These are phyloP conservation scores for Syncephalis fuscata DNA, from an alignment of 371 early-diverging fungal species.

Conservation along the genomic window DNA sequence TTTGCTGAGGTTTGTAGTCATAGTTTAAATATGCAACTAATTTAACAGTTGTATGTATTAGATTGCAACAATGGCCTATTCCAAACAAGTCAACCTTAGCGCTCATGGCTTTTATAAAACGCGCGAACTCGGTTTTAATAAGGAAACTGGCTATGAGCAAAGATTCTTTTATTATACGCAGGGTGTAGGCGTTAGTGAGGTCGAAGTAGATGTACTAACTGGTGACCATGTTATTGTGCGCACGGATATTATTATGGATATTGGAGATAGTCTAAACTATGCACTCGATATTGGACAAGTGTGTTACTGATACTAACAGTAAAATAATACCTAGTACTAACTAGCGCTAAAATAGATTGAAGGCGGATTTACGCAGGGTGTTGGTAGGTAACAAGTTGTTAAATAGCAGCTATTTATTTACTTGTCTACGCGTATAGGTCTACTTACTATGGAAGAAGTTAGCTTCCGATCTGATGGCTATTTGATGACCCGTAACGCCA, in stretches of 20 bases:
- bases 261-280: slow-evolving; percentile 54
- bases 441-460: slow-evolving; percentile 47
- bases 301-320: neutral
- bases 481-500: slow-evolving; percentile 52
- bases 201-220: slow-evolving; percentile 60
- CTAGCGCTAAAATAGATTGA: slow-evolving; percentile 15
- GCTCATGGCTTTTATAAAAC: slow-evolving; percentile 59
- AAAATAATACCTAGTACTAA: neutral
- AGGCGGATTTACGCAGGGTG: slow-evolving; percentile 65
- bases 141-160: slow-evolving; percentile 38
- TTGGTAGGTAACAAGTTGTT: slow-evolving; percentile 37
- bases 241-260: slow-evolving; percentile 55
- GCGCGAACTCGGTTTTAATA: slow-evolving; percentile 49
- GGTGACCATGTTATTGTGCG: slow-evolving; percentile 48
- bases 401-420: no score
- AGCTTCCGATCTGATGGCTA: slow-evolving; percentile 40
- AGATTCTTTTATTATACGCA: slow-evolving; percentile 56
- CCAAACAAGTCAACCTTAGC: slow-evolving; percentile 47
- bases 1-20: slow-evolving; percentile 10
- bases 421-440: no score
- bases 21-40: no score
- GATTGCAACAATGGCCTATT: slow-evolving; percentile 39
- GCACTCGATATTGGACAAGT: slow-evolving; percentile 64
- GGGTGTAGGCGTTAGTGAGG: slow-evolving; percentile 55
- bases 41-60: neutral